A percentile compares a stretch with the other conserved stretches of the same genome.
phyloP scores from a whole-genome alignment of 2,329 filamentous ascomycete species.

The Aspergillus arachidicola region DNA sequence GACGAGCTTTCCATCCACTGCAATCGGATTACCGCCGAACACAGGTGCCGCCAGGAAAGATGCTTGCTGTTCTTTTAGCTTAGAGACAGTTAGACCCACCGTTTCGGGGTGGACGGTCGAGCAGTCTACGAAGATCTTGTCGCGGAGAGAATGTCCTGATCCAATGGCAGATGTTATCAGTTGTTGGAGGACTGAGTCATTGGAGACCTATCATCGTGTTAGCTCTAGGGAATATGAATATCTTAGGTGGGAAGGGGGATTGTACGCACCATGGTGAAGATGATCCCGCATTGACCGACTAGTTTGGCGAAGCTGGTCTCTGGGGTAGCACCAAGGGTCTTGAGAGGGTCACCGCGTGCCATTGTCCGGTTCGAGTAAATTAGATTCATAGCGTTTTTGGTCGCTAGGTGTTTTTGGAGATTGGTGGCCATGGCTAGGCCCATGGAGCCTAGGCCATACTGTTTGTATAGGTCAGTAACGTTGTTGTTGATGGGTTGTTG shows the following conservation, averaged over 20 bases:
- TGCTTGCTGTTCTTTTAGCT: constrained; percentile 38
- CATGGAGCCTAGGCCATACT: constrained; percentile 50
- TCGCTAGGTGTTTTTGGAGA: constrained; percentile 43
- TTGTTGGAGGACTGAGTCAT: constrained; percentile 42
- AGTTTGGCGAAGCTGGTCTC: constrained; percentile 37
- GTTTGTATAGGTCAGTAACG: constrained; percentile 7
- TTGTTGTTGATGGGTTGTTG: not conserved
- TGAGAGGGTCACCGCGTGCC: constrained; percentile 40
- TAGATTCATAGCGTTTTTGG: constrained; percentile 35
- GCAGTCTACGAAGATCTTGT: constrained; percentile 83
- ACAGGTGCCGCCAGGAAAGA: constrained; percentile 46
- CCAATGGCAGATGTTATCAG: constrained; percentile 31
- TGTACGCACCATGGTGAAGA: constrained; percentile 41
- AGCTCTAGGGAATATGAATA: not conserved
- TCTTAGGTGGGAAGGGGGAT: not conserved
- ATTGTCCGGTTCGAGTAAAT: constrained; percentile 47
- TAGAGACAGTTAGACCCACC: constrained; percentile 34
- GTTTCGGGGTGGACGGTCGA: constrained; percentile 84
- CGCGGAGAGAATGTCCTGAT: constrained; percentile 49
- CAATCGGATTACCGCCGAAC: constrained; percentile 49
- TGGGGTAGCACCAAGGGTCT: constrained; percentile 38
- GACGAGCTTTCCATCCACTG: constrained; percentile 49
- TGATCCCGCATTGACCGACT: constrained; percentile 40
- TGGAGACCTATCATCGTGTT: constrained; percentile 36
- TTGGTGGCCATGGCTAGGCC: constrained; percentile 49